Conservation (phyloP, 441 rosid genomes). For the Gossypium davidsonii region DNA sequence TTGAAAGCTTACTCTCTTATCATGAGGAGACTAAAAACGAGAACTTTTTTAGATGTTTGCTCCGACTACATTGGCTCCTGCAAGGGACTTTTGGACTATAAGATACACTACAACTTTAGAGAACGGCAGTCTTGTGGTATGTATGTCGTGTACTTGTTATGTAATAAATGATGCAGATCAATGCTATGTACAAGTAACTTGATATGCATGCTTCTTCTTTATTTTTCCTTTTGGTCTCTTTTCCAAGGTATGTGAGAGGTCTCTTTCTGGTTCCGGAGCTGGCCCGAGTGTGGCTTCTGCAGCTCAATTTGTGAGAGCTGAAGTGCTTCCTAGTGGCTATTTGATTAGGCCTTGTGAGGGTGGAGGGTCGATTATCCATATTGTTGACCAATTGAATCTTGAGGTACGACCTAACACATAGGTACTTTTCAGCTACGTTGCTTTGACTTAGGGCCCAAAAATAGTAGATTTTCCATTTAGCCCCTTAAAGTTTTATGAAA, state of each 20-base stretch:
- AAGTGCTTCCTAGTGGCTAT: conserved; percentile 93
- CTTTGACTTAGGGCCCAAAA: background rate
- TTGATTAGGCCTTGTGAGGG: conserved; percentile 95
- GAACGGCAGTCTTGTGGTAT: conserved; percentile 97
- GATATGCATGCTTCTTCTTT: background rate
- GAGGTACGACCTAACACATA: conserved; percentile 41
- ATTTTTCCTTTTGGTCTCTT: background rate
- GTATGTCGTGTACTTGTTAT: background rate
- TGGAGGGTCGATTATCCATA: conserved; percentile 95
- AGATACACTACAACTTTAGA: conserved; percentile 76
- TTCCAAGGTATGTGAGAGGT: conserved; percentile 84
- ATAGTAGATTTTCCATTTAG: too few relatives aligned
- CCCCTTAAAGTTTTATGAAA: too few relatives aligned
- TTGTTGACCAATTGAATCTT: conserved; percentile 89
- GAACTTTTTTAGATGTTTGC: conserved; percentile 65
- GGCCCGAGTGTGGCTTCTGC: conserved; percentile 75
- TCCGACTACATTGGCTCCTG: conserved; percentile 93
- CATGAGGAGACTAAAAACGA: background rate
- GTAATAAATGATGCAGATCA: background rate
- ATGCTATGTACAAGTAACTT: background rate
- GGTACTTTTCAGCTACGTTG: background rate
- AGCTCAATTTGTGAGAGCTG: conserved; percentile 90
- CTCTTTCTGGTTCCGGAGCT: conserved; percentile 90
- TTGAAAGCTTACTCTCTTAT: background rate
- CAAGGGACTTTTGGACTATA: conserved; percentile 28